Percentiles rank a stretch among this genome's conserved stretches.
phyloP scores from a whole-genome alignment of 2,329 filamentous ascomycete species.

The Sarocladium oryzae region DNA sequence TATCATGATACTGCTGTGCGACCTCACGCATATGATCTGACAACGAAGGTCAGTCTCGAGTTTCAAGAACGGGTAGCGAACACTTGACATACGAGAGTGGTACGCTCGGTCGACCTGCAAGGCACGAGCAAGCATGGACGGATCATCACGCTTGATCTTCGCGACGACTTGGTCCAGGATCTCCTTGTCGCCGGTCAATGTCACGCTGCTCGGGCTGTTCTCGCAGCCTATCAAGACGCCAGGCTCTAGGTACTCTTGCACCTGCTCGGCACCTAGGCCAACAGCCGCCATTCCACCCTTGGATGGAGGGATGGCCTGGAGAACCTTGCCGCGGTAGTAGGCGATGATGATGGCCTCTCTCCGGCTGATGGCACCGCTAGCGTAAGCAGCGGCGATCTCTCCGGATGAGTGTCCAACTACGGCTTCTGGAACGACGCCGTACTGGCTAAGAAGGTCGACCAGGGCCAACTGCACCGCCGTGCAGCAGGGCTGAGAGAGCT shows the following conservation, averaged over 20 bases:
- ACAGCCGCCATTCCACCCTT: conserved; percentile 33
- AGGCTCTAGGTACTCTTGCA: conserved; percentile 19
- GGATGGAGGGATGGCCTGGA: not conserved
- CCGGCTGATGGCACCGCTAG: conserved; percentile 26
- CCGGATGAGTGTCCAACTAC: conserved; percentile 37
- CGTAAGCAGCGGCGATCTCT: conserved; percentile 39
- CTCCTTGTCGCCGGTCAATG: conserved; percentile 25
- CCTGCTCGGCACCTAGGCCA: conserved; percentile 25
- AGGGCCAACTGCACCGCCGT: conserved; percentile 38
- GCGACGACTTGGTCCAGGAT: conserved; percentile 20
- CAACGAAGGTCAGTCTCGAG: too few species aligned
- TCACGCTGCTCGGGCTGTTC: conserved; percentile 30
- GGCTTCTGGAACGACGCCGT: conserved; percentile 24
- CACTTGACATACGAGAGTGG: too few species aligned
- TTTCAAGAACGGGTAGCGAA: too few species aligned
- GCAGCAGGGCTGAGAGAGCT: conserved; percentile 31
- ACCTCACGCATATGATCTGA: not conserved
- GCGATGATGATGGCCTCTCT: conserved; percentile 30
- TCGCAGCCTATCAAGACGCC: conserved; percentile 28
- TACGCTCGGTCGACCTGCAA: conserved; percentile 34
- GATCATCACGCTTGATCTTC: conserved; percentile 20
- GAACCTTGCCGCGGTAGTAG: conserved; percentile 29
- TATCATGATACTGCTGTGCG: too few species aligned
- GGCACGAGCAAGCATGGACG: conserved; percentile 21
- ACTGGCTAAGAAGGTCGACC: conserved; percentile 28